Evolutionary conservation across 225 moss, liverwort and hornwort genomes (phyloP), one percentile per base, ranked within the genome.

Genomic region (Rhytidiadelphus loreus): DNA sequence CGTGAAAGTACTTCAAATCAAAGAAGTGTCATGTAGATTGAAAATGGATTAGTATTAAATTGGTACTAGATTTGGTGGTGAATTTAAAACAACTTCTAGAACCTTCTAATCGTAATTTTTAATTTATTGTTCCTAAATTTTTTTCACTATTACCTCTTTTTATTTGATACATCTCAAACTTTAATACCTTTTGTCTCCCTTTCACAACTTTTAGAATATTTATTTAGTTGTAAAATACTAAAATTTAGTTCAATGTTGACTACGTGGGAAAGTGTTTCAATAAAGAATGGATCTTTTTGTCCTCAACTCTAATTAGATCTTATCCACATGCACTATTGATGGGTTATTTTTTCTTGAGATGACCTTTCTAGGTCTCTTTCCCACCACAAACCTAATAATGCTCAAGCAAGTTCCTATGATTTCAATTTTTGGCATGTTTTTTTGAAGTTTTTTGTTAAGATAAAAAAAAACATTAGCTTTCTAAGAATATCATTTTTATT

Each of bases 391-490:
- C 1, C 4, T 30, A 7, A 18, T 48, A 48, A 7, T 74, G 0
- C 1, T 74, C 0, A 11, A 0, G 2, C 0, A 3, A 16, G 10
- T 44, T 10, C 2, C 3, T 44, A 44, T 29, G 0, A 11, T 17
- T 3, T 46, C 4, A 46, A 44, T 10, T 72, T 43, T 72, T 29
- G 5, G 22, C 25, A 7, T 24, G 15, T 7, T 43, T 5, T 24
- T 28, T 28, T 16, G 2, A 72, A 16, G 1, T 3, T 44, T 72
- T 44, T 72, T 44, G 8, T 16, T 2, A 29, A 73, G 3, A 10
- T 71, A 43, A 1, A 41, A 25, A 39, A 41, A 24, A 0, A 13
- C 1, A 24, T 14, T 13, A 39, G 8, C 4, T 41, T 41, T 24
- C 2, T 41, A 26, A 7, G 8, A 43, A 15, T 71, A 26, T 8